phyloP scores from a whole-genome alignment of 495 filamentous ascomycete species.

The Acidiella bohemica region DNA sequence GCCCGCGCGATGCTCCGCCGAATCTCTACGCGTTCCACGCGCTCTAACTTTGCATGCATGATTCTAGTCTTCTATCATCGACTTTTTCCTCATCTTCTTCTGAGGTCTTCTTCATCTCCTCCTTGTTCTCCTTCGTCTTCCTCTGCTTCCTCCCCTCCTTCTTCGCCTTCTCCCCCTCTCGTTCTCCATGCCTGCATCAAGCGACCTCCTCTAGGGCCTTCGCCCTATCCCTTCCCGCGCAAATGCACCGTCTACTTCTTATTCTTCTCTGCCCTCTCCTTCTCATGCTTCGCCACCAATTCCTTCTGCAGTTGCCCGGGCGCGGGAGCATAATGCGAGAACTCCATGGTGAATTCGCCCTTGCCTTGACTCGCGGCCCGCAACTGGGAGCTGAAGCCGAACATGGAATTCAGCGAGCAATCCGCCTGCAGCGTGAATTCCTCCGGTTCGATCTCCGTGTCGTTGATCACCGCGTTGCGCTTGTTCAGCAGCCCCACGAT shows the following conservation, averaged over 20 bases:
- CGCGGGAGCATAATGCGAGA: conserved; percentile 82
- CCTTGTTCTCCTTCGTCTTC: no score
- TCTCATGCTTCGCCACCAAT: conserved; percentile 73
- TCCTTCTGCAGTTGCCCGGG: conserved; percentile 89
- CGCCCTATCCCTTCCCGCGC: conserved; percentile 26
- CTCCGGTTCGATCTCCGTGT: conserved; percentile 87
- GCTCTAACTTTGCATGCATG: no score
- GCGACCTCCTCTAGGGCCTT: no score
- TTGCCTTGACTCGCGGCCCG: conserved; percentile 94
- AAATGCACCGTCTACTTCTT: conserved; percentile 40
- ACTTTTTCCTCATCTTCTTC: no score
- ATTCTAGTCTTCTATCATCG: no score
- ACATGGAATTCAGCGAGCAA: conserved; percentile 91
- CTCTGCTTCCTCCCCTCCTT: no score
- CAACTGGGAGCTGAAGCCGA: conserved; percentile 83
- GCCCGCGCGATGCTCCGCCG: no score
- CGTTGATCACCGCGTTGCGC: conserved; percentile 85
- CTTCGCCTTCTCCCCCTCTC: no score
- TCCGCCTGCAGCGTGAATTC: conserved; percentile 93
- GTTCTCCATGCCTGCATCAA: no score
- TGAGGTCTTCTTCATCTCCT: no score
- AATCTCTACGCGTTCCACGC: no score
- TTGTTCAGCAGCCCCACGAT: conserved; percentile 93
- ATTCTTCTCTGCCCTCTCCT: conserved; percentile 64
- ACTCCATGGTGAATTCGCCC: conserved; percentile 99